Percentiles rank a stretch among this genome's conserved stretches.
These are phyloP conservation scores for Paramicrosporidium saccamoebae DNA, from an alignment of 371 early-diverging fungal species.

Conservation along the genomic window DNA sequence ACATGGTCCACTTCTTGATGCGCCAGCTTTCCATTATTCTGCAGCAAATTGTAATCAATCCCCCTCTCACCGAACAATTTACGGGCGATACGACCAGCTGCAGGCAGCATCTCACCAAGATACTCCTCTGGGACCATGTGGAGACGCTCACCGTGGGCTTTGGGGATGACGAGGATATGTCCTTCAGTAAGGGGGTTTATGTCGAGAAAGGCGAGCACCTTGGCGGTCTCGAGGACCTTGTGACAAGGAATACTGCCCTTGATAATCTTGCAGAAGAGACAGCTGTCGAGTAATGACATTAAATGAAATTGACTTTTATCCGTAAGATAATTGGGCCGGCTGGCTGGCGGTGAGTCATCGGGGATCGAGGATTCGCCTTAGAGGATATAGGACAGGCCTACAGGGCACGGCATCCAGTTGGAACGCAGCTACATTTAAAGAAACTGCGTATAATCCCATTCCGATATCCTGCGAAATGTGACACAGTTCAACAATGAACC, in stretches of 20 bases:
- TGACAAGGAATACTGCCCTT: slow-evolving; percentile 47
- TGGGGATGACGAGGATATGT: slow-evolving; percentile 20
- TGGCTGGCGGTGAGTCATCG: too few species aligned
- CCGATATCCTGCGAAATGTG: too few species aligned
- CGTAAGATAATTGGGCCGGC: too few species aligned
- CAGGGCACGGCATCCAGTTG: too few species aligned
- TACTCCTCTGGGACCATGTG: slow-evolving; percentile 57
- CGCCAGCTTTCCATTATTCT: slow-evolving; percentile 18
- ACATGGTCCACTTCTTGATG: slow-evolving; percentile 44
- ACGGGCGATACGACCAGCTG: slow-evolving; percentile 44
- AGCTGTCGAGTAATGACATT: too few species aligned
- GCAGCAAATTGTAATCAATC: slow-evolving; percentile 66
- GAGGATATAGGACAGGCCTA: too few species aligned
- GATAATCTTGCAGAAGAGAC: slow-evolving; percentile 71
- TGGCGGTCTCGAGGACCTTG: slow-evolving; percentile 34
- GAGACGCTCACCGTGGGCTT: slow-evolving; percentile 59
- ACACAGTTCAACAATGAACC: too few species aligned
- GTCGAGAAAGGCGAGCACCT: slow-evolving; percentile 28
- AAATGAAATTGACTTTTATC: too few species aligned
- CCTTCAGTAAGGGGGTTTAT: slow-evolving; percentile 39
- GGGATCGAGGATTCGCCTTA: too few species aligned
- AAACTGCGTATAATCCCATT: too few species aligned
- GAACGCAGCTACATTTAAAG: too few species aligned
- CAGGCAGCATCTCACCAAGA: slow-evolving; percentile 39
- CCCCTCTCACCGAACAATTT: slow-evolving; percentile 16